Conservation (phyloP, 306 rosid species). For the Castanopsis chinensis region DNA sequence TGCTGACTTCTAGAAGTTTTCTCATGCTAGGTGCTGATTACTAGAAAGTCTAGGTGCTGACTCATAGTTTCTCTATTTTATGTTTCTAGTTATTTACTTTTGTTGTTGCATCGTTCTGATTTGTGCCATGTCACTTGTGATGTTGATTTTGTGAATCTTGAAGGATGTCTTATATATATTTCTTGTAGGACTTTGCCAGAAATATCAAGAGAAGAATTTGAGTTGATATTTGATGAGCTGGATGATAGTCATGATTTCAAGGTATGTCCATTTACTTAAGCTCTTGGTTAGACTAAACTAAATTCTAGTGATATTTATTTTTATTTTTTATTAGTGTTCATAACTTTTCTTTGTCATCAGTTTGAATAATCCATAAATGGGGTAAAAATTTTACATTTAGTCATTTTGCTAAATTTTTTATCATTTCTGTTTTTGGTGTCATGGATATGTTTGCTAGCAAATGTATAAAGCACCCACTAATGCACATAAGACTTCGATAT, state of each 20-base stretch:
- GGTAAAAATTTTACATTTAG: neutral
- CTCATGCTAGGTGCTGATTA: too few species aligned
- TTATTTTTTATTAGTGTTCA: neutral
- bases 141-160: slow-evolving; percentile 19
- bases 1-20: too few species aligned
- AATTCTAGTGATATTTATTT: slow-evolving; percentile 1
- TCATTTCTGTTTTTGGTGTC: neutral
- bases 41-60: too few species aligned
- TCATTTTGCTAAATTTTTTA: neutral
- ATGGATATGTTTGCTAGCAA: neutral
- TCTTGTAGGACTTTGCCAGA: slow-evolving; percentile 76
- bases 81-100: too few species aligned
- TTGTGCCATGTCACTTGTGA: neutral
- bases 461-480: neutral
- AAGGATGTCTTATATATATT: slow-evolving; percentile 22
- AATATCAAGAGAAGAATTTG: slow-evolving; percentile 76
- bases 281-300: neutral
- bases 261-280: slow-evolving; percentile 39
- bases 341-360: neutral
- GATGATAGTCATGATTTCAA: slow-evolving; percentile 81
- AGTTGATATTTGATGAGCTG: slow-evolving; percentile 84
- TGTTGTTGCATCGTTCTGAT: too few species aligned
- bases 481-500: neutral
- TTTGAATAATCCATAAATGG: neutral
- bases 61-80: too few species aligned